phyloP scores from a whole-genome alignment of 495 filamentous ascomycete genomes.

The Achaetomiella virescens region DNA sequence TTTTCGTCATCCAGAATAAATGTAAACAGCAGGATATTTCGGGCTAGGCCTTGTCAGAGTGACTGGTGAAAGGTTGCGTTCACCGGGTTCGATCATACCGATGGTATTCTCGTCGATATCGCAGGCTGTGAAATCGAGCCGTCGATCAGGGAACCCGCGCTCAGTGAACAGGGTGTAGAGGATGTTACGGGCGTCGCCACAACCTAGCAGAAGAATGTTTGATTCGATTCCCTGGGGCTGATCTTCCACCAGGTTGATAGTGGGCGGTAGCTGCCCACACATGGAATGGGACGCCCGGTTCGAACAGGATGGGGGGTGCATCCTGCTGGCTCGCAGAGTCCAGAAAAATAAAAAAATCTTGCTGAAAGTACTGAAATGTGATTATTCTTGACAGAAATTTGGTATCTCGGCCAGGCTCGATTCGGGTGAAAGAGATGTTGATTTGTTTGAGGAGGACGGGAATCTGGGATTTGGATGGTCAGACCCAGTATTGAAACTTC shows the following conservation, averaged over 20 bases:
- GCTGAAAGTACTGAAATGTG: background rate
- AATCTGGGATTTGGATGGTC: too few species aligned
- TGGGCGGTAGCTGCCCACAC: conserved; percentile 47
- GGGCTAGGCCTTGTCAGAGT: conserved; percentile 28
- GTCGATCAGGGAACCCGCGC: conserved; percentile 14
- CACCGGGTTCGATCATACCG: conserved; percentile 28
- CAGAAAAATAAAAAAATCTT: too few species aligned
- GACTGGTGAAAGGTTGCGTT: background rate
- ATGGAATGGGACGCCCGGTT: conserved; percentile 34
- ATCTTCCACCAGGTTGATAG: conserved; percentile 41
- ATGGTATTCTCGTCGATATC: conserved; percentile 39
- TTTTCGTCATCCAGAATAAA: conserved; percentile 37
- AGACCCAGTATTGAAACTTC: too few species aligned
- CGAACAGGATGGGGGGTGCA: conserved; percentile 20
- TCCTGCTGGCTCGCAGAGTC: background rate
- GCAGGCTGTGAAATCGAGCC: conserved; percentile 42
- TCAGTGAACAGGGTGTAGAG: conserved; percentile 42
- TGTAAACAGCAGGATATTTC: conserved; percentile 47
- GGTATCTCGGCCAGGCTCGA: too few species aligned
- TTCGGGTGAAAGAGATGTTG: too few species aligned
- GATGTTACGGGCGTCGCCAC: conserved; percentile 47
- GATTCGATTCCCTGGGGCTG: conserved; percentile 43
- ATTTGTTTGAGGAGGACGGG: too few species aligned
- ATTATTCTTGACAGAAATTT: too few species aligned
- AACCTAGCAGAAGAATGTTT: conserved; percentile 46